phyloP scores from a whole-genome alignment of 345 rosid species.

The Aethionema arabicum region DNA sequence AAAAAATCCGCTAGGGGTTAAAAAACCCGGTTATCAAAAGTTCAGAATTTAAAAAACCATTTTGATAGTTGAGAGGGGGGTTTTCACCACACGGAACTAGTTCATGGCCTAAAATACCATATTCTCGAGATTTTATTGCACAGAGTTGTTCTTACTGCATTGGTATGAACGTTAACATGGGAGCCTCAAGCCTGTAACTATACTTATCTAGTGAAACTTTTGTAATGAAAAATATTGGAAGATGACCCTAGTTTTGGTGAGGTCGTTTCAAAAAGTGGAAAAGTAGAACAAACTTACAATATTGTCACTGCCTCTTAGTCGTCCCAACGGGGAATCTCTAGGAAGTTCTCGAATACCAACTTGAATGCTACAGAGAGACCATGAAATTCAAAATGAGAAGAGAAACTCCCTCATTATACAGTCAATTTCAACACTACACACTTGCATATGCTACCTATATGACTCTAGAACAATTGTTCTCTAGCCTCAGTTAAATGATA shows the following conservation, averaged over 20 bases:
- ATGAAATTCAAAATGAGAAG: constrained; percentile 15
- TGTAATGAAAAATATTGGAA: too few species aligned
- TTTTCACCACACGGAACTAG: too few species aligned
- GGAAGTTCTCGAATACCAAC: constrained; percentile 94
- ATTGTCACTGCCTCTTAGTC: constrained; percentile 93
- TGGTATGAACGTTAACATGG: too few species aligned
- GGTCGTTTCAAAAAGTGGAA: neutral
- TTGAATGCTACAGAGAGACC: constrained; percentile 53
- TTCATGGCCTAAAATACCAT: too few species aligned
- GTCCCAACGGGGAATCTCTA: constrained; percentile 73
- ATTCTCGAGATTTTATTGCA: too few species aligned
- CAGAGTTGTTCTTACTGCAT: too few species aligned
- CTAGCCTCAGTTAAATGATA: neutral
- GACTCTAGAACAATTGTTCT: constrained; percentile 2
- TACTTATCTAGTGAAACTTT: too few species aligned
- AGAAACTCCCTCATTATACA: neutral
- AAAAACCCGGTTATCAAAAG: too few species aligned
- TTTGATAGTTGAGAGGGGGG: too few species aligned
- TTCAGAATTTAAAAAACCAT: too few species aligned
- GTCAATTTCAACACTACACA: neutral
- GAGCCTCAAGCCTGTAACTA: too few species aligned
- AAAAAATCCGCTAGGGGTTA: too few species aligned
- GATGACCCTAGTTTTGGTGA: neutral
- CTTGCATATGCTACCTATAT: neutral
- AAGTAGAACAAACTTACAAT: constrained; percentile 50